Evolutionary conservation across 345 rosid species (phyloP).

Genomic region (Capsella bursapastoris): DNA sequence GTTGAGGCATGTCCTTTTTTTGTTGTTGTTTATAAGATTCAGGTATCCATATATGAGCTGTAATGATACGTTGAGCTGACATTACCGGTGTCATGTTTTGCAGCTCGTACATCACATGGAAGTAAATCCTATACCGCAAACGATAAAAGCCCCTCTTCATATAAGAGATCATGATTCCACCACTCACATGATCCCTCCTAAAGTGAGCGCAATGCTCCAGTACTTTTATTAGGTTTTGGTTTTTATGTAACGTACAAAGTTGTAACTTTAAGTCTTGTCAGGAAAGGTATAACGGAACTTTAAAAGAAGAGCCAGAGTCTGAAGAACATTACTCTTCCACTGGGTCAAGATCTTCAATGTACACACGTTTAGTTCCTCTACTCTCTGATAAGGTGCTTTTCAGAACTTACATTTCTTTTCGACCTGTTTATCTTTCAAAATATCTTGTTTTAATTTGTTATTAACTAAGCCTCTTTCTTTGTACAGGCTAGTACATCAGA

Average conservation of each 20-base stretch:
- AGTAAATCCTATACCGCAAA: slow-evolving; percentile 56
- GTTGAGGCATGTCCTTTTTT: slow-evolving; percentile 59
- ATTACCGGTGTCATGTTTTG: not conserved
- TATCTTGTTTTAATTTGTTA: not conserved
- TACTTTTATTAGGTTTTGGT: not conserved
- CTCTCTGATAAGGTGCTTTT: slow-evolving; percentile 66
- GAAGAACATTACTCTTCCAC: slow-evolving; percentile 59
- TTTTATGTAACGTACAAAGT: slow-evolving; percentile 12
- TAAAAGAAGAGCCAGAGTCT: slow-evolving; percentile 61
- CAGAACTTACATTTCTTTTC: slow-evolving; percentile 7
- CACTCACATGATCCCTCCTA: slow-evolving; percentile 44
- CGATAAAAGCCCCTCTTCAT: slow-evolving; percentile 46
- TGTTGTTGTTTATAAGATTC: slow-evolving; percentile 21
- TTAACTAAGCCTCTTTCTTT: slow-evolving; percentile 2
- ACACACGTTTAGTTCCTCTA: slow-evolving; percentile 52
- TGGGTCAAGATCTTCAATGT: slow-evolving; percentile 50
- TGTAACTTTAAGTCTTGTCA: slow-evolving; percentile 28
- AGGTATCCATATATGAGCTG: slow-evolving; percentile 17
- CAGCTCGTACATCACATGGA: slow-evolving; percentile 71
- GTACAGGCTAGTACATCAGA: slow-evolving; percentile 43
- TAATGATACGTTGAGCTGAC: slow-evolving; percentile 25
- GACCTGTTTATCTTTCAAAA: slow-evolving; percentile 13
- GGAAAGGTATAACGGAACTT: slow-evolving; percentile 59
- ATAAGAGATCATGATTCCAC: slow-evolving; percentile 51
- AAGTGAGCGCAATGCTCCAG: slow-evolving; percentile 48